phyloP scores from a whole-genome alignment of 2,329 filamentous ascomycete genomes.

The Ceratocystis smalleyi region DNA sequence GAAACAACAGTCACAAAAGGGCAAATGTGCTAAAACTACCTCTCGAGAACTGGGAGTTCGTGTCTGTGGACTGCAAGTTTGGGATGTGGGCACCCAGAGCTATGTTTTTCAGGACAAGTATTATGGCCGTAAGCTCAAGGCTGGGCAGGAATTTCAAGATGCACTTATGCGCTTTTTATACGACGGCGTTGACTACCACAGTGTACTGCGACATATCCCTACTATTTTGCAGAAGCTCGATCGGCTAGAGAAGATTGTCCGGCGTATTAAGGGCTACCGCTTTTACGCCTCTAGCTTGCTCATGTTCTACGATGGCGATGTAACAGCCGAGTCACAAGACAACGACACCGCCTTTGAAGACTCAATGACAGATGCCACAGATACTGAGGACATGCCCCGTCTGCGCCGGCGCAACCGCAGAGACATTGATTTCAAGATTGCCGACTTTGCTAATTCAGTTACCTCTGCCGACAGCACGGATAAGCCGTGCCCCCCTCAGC shows the following conservation, averaged over 20 bases:
- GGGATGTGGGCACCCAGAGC: slow-evolving; percentile 67
- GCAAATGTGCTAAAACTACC: slow-evolving; percentile 85
- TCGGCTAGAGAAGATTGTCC: slow-evolving; percentile 69
- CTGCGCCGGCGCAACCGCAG: slow-evolving; percentile 35
- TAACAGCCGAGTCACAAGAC: slow-evolving; percentile 32
- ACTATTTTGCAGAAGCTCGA: slow-evolving; percentile 70
- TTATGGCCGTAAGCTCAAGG: slow-evolving; percentile 76
- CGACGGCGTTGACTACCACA: slow-evolving; percentile 67
- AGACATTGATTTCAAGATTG: slow-evolving; percentile 85
- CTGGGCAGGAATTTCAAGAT: slow-evolving; percentile 74
- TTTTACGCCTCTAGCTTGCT: slow-evolving; percentile 92
- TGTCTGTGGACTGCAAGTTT: slow-evolving; percentile 90
- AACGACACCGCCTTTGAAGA: slow-evolving; percentile 39
- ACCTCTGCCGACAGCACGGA: slow-evolving; percentile 62
- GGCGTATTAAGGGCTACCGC: slow-evolving; percentile 65
- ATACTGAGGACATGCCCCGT: slow-evolving; percentile 39
- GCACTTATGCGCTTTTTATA: slow-evolving; percentile 82
- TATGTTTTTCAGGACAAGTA: slow-evolving; percentile 99
- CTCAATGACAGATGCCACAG: slow-evolving; percentile 44
- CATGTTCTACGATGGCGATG: slow-evolving; percentile 89
- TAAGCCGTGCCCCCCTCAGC: slow-evolving; percentile 60
- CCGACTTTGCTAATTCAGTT: slow-evolving; percentile 95
- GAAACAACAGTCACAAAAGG: slow-evolving; percentile 82
- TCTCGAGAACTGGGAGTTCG: slow-evolving; percentile 82
- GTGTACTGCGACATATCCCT: slow-evolving; percentile 75